These are phyloP conservation scores for Colletotrichum sp. DNA, from an alignment of 2,329 filamentous ascomycete species.

Conservation along the genomic window DNA sequence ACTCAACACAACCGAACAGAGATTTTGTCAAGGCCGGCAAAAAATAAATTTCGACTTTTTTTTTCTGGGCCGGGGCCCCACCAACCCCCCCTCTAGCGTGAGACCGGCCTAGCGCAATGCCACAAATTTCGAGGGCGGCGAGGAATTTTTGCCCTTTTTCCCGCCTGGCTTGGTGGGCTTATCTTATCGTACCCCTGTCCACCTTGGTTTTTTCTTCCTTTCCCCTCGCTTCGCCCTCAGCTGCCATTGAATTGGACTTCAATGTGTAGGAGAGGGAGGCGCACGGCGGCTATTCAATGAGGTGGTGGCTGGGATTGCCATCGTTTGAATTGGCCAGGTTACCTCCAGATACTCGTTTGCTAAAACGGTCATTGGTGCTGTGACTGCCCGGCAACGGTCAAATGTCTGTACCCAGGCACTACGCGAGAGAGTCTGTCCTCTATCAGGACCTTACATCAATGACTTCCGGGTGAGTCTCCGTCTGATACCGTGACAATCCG, in stretches of 20 bases:
- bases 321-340: background rate
- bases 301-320: background rate
- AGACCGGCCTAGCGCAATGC: conserved; percentile 10
- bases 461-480: background rate
- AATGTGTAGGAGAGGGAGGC: background rate
- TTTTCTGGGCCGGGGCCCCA: conserved; percentile 19
- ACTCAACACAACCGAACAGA: conserved; percentile 13
- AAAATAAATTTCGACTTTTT: conserved; percentile 25
- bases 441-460: background rate
- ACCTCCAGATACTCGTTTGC: background rate
- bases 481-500: background rate
- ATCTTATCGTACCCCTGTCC: conserved; percentile 17
- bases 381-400: background rate
- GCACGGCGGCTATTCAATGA: background rate
- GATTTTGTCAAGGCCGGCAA: conserved; percentile 21
- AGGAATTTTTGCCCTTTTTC: conserved; percentile 14
- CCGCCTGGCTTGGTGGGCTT: conserved; percentile 5
- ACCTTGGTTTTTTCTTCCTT: background rate
- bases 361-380: background rate
- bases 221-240: background rate
- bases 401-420: background rate
- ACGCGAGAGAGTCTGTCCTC: background rate
- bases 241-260: background rate
- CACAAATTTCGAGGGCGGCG: conserved; percentile 17
- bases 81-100: conserved; percentile 16